Percentiles rank a stretch among this genome's conserved stretches.
Evolutionary conservation across 331 rosid species (phyloP).

Genomic region (Spiraea crenata): DNA sequence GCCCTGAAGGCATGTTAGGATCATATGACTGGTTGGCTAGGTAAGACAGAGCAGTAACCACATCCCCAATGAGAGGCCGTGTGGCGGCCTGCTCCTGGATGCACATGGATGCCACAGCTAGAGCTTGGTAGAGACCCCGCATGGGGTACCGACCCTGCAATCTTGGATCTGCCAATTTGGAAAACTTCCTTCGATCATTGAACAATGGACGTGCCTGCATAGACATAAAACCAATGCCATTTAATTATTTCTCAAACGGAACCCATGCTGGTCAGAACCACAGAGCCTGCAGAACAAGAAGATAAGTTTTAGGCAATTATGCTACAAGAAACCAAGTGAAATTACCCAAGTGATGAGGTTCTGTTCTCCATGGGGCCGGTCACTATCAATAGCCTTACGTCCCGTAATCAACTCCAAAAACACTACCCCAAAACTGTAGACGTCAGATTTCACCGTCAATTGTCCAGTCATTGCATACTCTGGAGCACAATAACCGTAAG

Average conservation of each 20-base stretch:
- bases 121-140: conserved; percentile 93
- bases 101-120: conserved; percentile 98
- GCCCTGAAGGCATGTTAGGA: conserved; percentile 48
- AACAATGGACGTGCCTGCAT: conserved; percentile 86
- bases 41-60: conserved; percentile 89
- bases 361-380: conserved; percentile 87
- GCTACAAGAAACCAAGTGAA: conserved; percentile 8
- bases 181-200: conserved; percentile 83
- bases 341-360: conserved; percentile 94
- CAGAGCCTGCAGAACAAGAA: conserved; percentile 21
- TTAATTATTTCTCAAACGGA: conserved; percentile 12
- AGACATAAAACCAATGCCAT: conserved; percentile 27
- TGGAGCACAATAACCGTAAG: conserved; percentile 97
- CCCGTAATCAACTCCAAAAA: conserved; percentile 95
- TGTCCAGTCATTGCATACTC: conserved; percentile 99
- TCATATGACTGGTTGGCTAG: conserved; percentile 85
- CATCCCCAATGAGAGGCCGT: conserved; percentile 92
- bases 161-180: conserved; percentile 87
- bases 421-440: conserved; percentile 93
- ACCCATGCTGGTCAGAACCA: conserved; percentile 23
- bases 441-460: conserved; percentile 90
- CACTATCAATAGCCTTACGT: conserved; percentile 82
- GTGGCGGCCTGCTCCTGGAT: conserved; percentile 96
- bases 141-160: conserved; percentile 89
- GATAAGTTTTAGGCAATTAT: not conserved